Base-by-base conservation (phyloP, 768 basidiomycete species). In the Podaxis sp. region DNA sequence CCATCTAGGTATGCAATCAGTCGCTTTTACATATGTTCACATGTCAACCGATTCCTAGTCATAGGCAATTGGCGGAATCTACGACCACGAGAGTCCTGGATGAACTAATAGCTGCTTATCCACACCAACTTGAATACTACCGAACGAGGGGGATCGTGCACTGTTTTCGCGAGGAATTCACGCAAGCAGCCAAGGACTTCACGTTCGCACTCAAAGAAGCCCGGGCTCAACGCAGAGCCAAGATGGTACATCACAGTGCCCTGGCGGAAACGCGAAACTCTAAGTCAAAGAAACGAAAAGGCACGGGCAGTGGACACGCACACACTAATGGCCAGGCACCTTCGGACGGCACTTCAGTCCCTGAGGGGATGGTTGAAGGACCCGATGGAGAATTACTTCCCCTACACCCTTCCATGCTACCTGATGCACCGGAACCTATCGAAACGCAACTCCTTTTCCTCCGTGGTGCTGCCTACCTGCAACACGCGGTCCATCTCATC, bases 131-230 rank as follows among this genome's bases (percentile, higher is more conserved):
- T 37, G 92, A 95, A 74, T 94, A 90, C 72, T 90, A 85, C 70
- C 87, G 94, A 51, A 95, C 94, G 0, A 86, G 93, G n/a, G 94
- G 93, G 8, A 91, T 95, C 61, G 92, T 95, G 12, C 90, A 90
- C 67, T 90, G 88, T 71, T 95, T 95, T 79, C 85, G 91, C 53
- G 93, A 95, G 64, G 92, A 95, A 71, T 95, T 88, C 67, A 63
- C 77, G 2, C 78, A 82, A 36, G 93, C 93, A 1, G 84, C 83
- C 30, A 89, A 86, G 69, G 93, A 94, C 71, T 94, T 93, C 64
- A 94, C 93, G 0, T 74, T 87, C 65, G 92, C 89, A 2, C 81
- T 95, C 64, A 88, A 86, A 67, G 91, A 95, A 75, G 84, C 91
- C 0, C 86, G 91, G 37, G 81, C 85, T 0, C 75, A 79, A 24